Conservation (phyloP, 441 rosid species). For the Erodium trifolium region DNA sequence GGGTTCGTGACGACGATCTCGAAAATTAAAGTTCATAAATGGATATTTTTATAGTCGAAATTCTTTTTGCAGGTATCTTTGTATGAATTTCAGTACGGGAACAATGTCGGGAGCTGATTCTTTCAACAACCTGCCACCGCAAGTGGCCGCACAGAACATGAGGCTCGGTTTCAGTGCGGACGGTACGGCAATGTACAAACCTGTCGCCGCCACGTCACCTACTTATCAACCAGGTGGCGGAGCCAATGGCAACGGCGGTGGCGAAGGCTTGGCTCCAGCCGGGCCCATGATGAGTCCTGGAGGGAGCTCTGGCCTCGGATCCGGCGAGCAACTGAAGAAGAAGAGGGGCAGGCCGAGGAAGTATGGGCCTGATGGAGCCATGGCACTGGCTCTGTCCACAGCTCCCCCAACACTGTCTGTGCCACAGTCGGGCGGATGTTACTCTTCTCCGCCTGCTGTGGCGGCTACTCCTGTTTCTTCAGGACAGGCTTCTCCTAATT, state of each 20-base stretch:
- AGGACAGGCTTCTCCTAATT: constrained; percentile 30
- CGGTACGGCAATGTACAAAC: constrained; percentile 47
- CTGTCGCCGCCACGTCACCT: constrained; percentile 35
- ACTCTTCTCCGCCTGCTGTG: constrained; percentile 25
- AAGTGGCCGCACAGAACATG: constrained; percentile 48
- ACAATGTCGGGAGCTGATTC: constrained; percentile 66
- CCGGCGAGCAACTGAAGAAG: constrained; percentile 41
- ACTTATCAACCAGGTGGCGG: constrained; percentile 31
- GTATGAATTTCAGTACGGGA: constrained; percentile 5
- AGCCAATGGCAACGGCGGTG: constrained; percentile 14
- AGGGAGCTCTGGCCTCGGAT: not conserved
- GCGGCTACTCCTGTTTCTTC: constrained; percentile 17
- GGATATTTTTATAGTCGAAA: not conserved
- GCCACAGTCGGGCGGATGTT: constrained; percentile 18
- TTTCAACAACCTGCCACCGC: constrained; percentile 33
- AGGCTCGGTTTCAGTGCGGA: constrained; percentile 44
- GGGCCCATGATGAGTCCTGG: constrained; percentile 1
- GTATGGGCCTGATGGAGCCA: constrained; percentile 57
- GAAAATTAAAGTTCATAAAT: too few species aligned
- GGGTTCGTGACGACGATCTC: constrained; percentile 1
- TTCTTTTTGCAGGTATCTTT: not conserved
- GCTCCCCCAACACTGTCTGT: constrained; percentile 23
- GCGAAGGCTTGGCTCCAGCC: constrained; percentile 20
- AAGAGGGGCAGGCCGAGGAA: constrained; percentile 86
- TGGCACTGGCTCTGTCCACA: constrained; percentile 38